Percentiles rank a stretch among this genome's conserved stretches.
Conservation (phyloP, 106 monocot species). For the Dioscorea zingiberensis region DNA sequence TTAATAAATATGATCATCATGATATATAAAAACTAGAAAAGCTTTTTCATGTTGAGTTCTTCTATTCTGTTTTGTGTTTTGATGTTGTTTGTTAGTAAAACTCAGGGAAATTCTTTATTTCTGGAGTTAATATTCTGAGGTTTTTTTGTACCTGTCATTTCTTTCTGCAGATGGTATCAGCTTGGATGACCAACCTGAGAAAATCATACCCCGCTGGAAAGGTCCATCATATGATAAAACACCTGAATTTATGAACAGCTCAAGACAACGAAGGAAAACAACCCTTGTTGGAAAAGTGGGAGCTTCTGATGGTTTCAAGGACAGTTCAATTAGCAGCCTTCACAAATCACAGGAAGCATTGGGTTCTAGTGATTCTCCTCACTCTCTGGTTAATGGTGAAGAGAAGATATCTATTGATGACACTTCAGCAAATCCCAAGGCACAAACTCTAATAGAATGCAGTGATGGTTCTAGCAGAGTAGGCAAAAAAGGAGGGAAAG, state of each 20-base stretch:
- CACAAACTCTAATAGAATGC: slow-evolving; percentile 48
- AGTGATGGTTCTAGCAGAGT: slow-evolving; percentile 80
- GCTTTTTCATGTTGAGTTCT: too few species aligned
- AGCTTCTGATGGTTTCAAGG: slow-evolving; percentile 3
- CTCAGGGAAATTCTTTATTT: too few species aligned
- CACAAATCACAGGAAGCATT: slow-evolving; percentile 20
- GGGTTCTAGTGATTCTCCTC: slow-evolving; percentile 10
- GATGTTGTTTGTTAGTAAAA: too few species aligned
- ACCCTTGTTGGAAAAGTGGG: slow-evolving; percentile 4
- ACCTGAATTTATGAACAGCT: slow-evolving; percentile 42
- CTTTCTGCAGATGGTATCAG: slow-evolving; percentile 61
- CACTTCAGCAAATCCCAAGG: slow-evolving; percentile 17
- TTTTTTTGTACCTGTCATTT: too few species aligned
- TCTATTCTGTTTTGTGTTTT: too few species aligned
- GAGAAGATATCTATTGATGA: slow-evolving; percentile 16
- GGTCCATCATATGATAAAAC: slow-evolving; percentile 38
- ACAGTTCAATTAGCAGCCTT: slow-evolving; percentile 5
- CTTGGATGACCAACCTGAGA: slow-evolving; percentile 64
- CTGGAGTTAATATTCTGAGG: too few species aligned
- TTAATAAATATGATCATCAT: too few species aligned
- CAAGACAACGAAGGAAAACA: neutral
- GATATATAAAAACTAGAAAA: too few species aligned
- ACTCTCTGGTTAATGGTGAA: slow-evolving; percentile 18
- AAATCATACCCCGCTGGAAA: slow-evolving; percentile 80
- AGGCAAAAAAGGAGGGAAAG: slow-evolving; percentile 63